Evolutionary conservation across 2,329 filamentous ascomycete genomes (phyloP).

Genomic region (Chaetomium globosum): DNA sequence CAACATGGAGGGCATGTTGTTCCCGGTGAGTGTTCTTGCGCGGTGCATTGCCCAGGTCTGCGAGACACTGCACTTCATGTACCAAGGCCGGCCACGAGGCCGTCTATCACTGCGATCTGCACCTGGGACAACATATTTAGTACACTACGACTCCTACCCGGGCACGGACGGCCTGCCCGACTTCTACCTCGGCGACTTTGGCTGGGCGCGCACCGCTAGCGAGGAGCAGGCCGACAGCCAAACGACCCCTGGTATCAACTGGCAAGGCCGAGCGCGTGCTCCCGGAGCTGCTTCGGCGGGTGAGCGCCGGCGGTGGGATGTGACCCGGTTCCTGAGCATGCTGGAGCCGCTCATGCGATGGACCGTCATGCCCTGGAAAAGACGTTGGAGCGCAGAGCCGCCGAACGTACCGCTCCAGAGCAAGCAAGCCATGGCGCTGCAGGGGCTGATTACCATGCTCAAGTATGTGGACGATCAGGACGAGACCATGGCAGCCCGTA

Average conservation of each 20-base stretch:
- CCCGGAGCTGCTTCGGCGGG: neutral
- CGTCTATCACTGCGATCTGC: constrained; percentile 27
- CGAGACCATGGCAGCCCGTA: neutral
- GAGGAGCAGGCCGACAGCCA: constrained; percentile 3
- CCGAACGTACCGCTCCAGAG: neutral
- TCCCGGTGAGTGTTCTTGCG: constrained; percentile 20
- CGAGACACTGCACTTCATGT: constrained; percentile 30
- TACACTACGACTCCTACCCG: constrained; percentile 15
- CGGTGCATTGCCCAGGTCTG: constrained; percentile 23
- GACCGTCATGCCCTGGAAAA: neutral
- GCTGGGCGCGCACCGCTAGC: constrained; percentile 17
- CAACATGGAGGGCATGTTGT: neutral
- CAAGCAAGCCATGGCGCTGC: neutral
- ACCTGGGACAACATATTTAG: constrained; percentile 24
- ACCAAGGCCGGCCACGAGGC: constrained; percentile 21
- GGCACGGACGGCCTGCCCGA: neutral
- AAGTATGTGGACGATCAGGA: constrained; percentile 14
- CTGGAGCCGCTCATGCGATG: neutral
- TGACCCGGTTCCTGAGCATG: neutral
- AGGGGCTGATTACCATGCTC: constrained; percentile 3
- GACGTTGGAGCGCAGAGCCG: neutral
- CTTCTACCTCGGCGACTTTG: constrained; percentile 28
- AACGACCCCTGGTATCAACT: neutral
- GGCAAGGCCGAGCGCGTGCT: neutral
- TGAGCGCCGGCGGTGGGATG: constrained; percentile 13